phyloP scores from a whole-genome alignment of 1,284 basidiomycete genomes.

The Cerioporus squamosus region DNA sequence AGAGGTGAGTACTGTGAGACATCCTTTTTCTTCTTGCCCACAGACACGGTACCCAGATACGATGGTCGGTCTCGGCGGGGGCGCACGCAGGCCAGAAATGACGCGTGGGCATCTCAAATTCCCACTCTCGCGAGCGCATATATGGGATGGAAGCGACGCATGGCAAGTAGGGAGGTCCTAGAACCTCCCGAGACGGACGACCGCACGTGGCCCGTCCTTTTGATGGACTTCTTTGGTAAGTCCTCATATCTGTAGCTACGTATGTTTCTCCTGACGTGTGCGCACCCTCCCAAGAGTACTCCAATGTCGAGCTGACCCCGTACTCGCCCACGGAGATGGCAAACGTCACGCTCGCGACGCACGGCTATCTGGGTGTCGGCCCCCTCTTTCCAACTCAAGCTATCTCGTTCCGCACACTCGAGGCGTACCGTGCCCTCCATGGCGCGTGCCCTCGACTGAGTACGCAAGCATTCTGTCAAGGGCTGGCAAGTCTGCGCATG shows the following conservation, averaged over 20 bases:
- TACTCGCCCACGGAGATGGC: background rate
- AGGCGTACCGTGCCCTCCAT: slow-evolving; percentile 29
- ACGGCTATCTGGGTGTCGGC: background rate
- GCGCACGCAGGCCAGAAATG: no score
- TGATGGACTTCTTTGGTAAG: background rate
- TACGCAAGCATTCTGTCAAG: slow-evolving; percentile 20
- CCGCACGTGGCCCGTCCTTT: no score
- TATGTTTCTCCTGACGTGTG: background rate
- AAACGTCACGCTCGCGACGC: background rate
- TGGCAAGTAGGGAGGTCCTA: no score
- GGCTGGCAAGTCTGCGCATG: background rate
- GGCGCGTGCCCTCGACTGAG: slow-evolving; percentile 28
- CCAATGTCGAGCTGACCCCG: background rate
- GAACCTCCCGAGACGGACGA: no score
- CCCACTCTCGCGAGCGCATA: no score
- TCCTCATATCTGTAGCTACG: background rate
- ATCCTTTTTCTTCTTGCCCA: background rate
- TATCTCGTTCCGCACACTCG: slow-evolving; percentile 19
- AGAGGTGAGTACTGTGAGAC: background rate
- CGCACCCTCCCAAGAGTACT: background rate
- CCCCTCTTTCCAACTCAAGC: slow-evolving; percentile 1
- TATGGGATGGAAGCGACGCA: no score
- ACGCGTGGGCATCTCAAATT: no score
- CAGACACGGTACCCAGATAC: slow-evolving; percentile 1
- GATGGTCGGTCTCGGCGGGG: no score